A percentile compares a stretch with the other conserved stretches of the same genome.
Conservation (phyloP, 129 eudicot genomes). For the Heracleum sosnowskyi region DNA sequence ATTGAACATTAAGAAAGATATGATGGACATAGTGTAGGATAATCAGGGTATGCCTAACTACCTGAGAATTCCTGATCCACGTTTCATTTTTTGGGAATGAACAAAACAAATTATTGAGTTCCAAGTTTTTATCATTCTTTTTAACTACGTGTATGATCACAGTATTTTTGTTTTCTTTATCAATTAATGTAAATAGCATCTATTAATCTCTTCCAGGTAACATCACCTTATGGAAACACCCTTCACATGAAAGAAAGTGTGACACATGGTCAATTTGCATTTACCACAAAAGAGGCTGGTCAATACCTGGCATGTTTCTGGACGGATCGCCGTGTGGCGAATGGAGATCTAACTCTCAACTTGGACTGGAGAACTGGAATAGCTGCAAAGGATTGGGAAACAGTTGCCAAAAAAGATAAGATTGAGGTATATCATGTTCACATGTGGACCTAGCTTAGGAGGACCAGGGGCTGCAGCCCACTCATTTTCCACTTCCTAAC, state of each 20-base stretch:
- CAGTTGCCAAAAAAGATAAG: slow-evolving; percentile 76
- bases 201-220: slow-evolving; percentile 45
- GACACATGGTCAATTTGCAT: slow-evolving; percentile 90
- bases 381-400: slow-evolving; percentile 96
- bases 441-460: background rate
- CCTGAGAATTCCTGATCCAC: background rate
- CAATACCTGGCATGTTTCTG: slow-evolving; percentile 74
- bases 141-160: background rate
- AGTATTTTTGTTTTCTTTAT: background rate
- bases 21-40: background rate
- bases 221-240: slow-evolving; percentile 74
- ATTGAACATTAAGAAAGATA: background rate
- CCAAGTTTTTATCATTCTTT: background rate
- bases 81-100: background rate
- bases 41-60: background rate
- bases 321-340: slow-evolving; percentile 41
- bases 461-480: background rate
- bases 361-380: slow-evolving; percentile 92
- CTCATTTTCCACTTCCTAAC: background rate
- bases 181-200: background rate
- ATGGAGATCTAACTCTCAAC: slow-evolving; percentile 61
- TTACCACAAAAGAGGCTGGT: slow-evolving; percentile 74
- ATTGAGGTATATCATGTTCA: slow-evolving; percentile 49
- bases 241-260: slow-evolving; percentile 57
- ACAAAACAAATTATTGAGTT: background rate